Percentiles rank a stretch among this genome's conserved stretches.
phyloP scores from a whole-genome alignment of 495 filamentous ascomycete genomes.

The Parathielavia hyrcaniae region DNA sequence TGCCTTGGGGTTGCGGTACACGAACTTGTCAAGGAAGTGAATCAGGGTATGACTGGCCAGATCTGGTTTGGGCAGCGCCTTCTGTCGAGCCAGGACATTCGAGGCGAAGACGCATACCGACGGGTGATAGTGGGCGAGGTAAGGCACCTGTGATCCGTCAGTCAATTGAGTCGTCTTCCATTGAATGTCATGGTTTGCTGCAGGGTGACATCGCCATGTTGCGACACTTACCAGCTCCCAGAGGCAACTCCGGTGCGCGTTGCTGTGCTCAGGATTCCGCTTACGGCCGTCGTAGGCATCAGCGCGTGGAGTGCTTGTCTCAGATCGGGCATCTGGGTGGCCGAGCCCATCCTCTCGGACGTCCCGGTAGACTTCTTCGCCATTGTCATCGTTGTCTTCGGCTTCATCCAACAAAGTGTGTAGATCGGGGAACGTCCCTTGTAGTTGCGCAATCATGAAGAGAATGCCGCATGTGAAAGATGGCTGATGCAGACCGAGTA shows the following conservation, averaged over 20 bases:
- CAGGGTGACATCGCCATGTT: too few species aligned
- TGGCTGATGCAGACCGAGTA: slow-evolving; percentile 81
- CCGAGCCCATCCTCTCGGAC: slow-evolving; percentile 55
- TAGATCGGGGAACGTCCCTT: slow-evolving; percentile 66
- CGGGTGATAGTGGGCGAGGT: slow-evolving; percentile 80
- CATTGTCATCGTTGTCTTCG: slow-evolving; percentile 52
- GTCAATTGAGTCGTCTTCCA: not conserved
- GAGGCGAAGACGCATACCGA: slow-evolving; percentile 84
- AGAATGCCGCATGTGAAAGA: slow-evolving; percentile 85
- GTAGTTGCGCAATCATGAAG: slow-evolving; percentile 78
- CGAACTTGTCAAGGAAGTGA: slow-evolving; percentile 94
- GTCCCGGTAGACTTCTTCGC: slow-evolving; percentile 47
- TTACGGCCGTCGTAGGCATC: slow-evolving; percentile 75
- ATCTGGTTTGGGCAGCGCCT: slow-evolving; percentile 80
- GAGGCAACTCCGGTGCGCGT: slow-evolving; percentile 81
- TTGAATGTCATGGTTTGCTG: not conserved
- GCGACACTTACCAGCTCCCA: slow-evolving; percentile 70
- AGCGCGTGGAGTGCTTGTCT: slow-evolving; percentile 11
- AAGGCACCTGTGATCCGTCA: slow-evolving; percentile 50
- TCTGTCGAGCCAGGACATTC: slow-evolving; percentile 57
- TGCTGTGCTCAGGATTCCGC: slow-evolving; percentile 81
- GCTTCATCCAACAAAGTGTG: slow-evolving; percentile 64
- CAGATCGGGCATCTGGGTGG: slow-evolving; percentile 8
- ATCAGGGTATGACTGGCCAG: slow-evolving; percentile 79
- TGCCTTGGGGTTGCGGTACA: slow-evolving; percentile 84